A percentile compares a stretch with the other conserved stretches of the same genome.
Conservation (phyloP, 805 yeast species). For the Starmerella apis region DNA sequence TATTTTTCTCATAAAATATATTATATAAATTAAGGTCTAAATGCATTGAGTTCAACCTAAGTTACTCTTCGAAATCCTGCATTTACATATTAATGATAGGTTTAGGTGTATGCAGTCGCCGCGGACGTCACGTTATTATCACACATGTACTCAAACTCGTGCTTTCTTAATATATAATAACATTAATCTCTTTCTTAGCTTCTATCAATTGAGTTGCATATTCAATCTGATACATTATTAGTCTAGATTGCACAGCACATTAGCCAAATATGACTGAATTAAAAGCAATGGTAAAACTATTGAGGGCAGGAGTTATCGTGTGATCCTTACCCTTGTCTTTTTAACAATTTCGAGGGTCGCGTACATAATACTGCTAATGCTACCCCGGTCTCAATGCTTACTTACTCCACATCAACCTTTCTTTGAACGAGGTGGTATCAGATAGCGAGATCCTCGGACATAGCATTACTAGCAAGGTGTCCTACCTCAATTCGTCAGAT, state of each 20-base stretch:
- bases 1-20: too few species aligned
- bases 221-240: too few species aligned
- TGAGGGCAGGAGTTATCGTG: background rate
- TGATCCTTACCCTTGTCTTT: background rate
- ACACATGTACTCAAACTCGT: background rate
- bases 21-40: too few species aligned
- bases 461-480: background rate
- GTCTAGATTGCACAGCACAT: too few species aligned
- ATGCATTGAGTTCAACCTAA: too few species aligned
- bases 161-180: background rate
- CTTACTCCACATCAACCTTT: background rate
- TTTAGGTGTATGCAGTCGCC: background rate
- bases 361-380: background rate
- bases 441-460: background rate
- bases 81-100: too few species aligned
- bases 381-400: background rate
- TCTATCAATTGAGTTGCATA: too few species aligned
- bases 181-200: too few species aligned
- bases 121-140: background rate
- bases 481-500: background rate
- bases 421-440: background rate
- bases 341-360: background rate
- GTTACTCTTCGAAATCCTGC: too few species aligned
- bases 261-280: too few species aligned
- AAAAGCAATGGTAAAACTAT: background rate